Conservation (phyloP, 176 grass and related monocot species). For the Sorghum bicolor region Sorghum_bicolor_NCBIv3 NC_012878.2:10724501-10725000, state of each 20-base stretch:
- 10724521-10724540: conserved; percentile 68
- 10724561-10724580: conserved; percentile 46
- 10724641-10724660: conserved; percentile 43
- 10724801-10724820: conserved; percentile 53
- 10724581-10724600: conserved; percentile 66
- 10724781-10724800: conserved; percentile 46
- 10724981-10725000: conserved; percentile 71
- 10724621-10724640: conserved; percentile 64
- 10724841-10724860: conserved; percentile 92
- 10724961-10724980: conserved; percentile 52
- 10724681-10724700: conserved; percentile 53
- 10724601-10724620: conserved; percentile 72
- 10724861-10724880: conserved; percentile 88
- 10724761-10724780: conserved; percentile 18
- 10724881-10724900: conserved; percentile 88
- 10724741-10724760: conserved; percentile 3
- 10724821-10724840: conserved; percentile 82
- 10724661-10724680: conserved; percentile 54
- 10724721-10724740: not conserved
- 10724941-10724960: conserved; percentile 67
- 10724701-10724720: not conserved
- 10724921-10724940: conserved; percentile 84
- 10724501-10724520: conserved; percentile 53
- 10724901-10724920: conserved; percentile 79
- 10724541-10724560: conserved; percentile 74